These are phyloP conservation scores for Scheffersomyces lignicola DNA, from an alignment of 1,139 yeast species.

Conservation along the genomic window DNA sequence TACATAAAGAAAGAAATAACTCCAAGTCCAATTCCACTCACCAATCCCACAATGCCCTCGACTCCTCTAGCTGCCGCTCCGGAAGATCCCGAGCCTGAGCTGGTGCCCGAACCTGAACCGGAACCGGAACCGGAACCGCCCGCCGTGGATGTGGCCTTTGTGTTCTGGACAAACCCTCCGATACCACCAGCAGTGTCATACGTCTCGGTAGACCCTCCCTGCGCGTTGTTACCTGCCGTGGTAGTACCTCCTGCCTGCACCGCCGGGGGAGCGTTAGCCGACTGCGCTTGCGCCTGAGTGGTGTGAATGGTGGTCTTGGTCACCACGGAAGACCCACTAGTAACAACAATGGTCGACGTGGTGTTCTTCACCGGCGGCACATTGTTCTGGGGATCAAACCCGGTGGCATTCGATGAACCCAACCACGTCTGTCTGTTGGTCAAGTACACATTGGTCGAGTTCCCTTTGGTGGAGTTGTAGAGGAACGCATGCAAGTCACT, in stretches of 20 bases:
- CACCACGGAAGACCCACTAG: constrained; percentile 14
- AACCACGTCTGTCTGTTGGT: constrained; percentile 62
- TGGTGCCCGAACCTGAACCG: constrained; percentile 7
- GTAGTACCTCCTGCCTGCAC: constrained; percentile 11
- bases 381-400: constrained; percentile 56
- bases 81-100: too few relatives aligned
- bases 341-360: constrained; percentile 12
- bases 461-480: constrained; percentile 52
- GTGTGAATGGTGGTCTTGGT: constrained; percentile 13
- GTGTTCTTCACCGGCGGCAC: constrained; percentile 10
- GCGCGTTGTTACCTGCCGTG: constrained; percentile 7
- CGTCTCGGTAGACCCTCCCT: constrained; percentile 13
- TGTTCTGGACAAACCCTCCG: constrained; percentile 40
- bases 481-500: constrained; percentile 49
- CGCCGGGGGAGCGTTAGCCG: constrained; percentile 15
- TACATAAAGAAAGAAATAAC: constrained; percentile 20
- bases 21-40: constrained; percentile 22
- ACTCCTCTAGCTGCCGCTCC: constrained; percentile 6
- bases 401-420: constrained; percentile 61
- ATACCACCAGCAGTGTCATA: constrained; percentile 22
- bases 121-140: constrained; percentile 5
- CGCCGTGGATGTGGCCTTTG: constrained; percentile 15
- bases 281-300: constrained; percentile 11
- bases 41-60: constrained; percentile 16
- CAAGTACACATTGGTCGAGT: constrained; percentile 49